Percentiles rank a stretch among this genome's conserved stretches.
Evolutionary conservation across 2,329 filamentous ascomycete genomes (phyloP).

Genomic region (Sporothrix sp.): DNA sequence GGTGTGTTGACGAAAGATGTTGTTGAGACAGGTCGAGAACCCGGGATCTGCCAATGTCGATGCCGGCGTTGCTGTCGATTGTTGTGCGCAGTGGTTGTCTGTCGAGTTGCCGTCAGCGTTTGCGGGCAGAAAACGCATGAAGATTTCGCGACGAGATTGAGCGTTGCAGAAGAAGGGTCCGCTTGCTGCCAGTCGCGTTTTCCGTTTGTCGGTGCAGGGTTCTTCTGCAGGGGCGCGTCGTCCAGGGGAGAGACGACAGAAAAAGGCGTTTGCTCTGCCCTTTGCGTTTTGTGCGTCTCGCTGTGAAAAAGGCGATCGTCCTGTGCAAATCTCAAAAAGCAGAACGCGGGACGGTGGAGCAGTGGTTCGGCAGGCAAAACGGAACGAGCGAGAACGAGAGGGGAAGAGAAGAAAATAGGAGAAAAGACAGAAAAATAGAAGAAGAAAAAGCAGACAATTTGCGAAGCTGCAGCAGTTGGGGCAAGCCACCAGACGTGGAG

Average conservation of each 20-base stretch:
- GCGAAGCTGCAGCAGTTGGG: neutral
- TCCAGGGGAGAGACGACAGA: constrained; percentile 1
- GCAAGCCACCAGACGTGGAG: constrained; percentile 2
- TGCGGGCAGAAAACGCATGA: too few relatives aligned
- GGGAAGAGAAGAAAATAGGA: neutral
- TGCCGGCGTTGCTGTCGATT: too few relatives aligned
- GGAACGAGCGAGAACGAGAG: neutral
- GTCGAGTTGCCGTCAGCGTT: too few relatives aligned
- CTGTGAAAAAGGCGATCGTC: neutral
- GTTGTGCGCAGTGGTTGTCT: too few relatives aligned
- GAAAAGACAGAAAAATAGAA: neutral
- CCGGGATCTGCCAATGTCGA: too few relatives aligned
- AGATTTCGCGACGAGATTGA: too few relatives aligned
- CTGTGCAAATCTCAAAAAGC: neutral
- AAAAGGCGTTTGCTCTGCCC: neutral
- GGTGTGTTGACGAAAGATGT: too few relatives aligned
- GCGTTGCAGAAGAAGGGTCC: neutral
- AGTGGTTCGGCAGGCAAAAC: neutral
- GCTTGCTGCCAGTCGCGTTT: constrained; percentile 2
- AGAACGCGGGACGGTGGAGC: neutral
- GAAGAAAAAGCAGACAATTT: constrained; percentile 5
- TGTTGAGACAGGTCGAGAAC: too few relatives aligned
- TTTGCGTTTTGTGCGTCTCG: neutral
- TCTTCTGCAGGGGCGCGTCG: constrained; percentile 6
- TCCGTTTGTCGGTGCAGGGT: neutral